A percentile compares a stretch with the other conserved stretches of the same genome.
phyloP scores from a whole-genome alignment of 352 stramenopile genomes.

The Elongisporangium senticosum region DNA sequence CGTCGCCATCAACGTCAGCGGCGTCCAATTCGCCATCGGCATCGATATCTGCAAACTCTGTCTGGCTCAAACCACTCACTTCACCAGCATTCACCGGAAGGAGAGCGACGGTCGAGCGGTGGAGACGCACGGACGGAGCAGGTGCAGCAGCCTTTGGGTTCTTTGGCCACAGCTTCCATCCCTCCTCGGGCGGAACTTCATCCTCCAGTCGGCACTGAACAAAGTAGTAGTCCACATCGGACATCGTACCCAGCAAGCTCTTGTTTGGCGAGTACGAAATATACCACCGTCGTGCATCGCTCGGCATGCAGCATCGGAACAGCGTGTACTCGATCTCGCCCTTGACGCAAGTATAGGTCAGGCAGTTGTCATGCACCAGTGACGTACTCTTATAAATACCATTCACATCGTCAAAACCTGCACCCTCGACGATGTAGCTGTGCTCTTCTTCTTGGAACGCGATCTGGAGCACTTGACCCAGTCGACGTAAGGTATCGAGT shows the following conservation, averaged over 20 bases:
- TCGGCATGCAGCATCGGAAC: conserved; percentile 97
- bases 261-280: conserved; percentile 94
- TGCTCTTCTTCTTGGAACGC: conserved; percentile 71
- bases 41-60: conserved; percentile 7
- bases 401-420: conserved; percentile 89
- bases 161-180: conserved; percentile 86
- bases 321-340: conserved; percentile 88
- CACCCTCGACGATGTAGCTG: conserved; percentile 85
- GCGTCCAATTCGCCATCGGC: conserved; percentile 13
- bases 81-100: conserved; percentile 1
- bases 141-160: conserved; percentile 69
- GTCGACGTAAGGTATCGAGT: conserved; percentile 53
- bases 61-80: conserved; percentile 6
- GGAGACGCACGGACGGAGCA: conserved; percentile 59
- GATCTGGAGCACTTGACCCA: conserved; percentile 60
- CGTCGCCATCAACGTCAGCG: conserved; percentile 41
- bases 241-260: conserved; percentile 76
- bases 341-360: conserved; percentile 63
- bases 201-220: conserved; percentile 77
- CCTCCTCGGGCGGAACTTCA: conserved; percentile 64
- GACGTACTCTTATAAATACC: conserved; percentile 90
- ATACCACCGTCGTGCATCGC: conserved; percentile 97
- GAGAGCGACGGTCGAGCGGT: conserved; percentile 54
- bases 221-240: conserved; percentile 87
- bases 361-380: conserved; percentile 68